These are phyloP conservation scores for Talaromyces sp. DNA, from an alignment of 2,329 filamentous ascomycete species.

Conservation along the genomic window DNA sequence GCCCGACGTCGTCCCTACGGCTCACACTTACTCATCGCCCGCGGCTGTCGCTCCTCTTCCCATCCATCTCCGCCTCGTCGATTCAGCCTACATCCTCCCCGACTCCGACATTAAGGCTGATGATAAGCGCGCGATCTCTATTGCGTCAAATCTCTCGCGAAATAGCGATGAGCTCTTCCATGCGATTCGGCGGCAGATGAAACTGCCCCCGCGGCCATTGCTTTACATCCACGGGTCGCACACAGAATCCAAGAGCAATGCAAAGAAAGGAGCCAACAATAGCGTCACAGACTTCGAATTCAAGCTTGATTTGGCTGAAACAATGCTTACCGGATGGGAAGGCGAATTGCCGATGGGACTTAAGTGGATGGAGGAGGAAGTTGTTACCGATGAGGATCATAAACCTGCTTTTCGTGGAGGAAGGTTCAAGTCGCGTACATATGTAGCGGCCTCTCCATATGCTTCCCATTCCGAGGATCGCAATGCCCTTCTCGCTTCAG, in stretches of 20 bases:
- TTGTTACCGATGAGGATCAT: constrained; percentile 17
- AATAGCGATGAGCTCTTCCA: constrained; percentile 18
- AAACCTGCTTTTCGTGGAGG: constrained; percentile 21
- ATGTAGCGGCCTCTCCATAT: constrained; percentile 13
- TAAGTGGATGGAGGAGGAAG: constrained; percentile 14
- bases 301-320: constrained; percentile 25
- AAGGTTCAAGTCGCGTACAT: constrained; percentile 16
- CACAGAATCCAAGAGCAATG: constrained; percentile 14
- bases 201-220: constrained; percentile 23
- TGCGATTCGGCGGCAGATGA: constrained; percentile 21
- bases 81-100: constrained; percentile 23
- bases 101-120: constrained; percentile 9
- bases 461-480: constrained; percentile 5
- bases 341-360: not conserved
- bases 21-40: not conserved
- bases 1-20: constrained; percentile 5
- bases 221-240: constrained; percentile 21
- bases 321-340: constrained; percentile 28
- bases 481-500: constrained; percentile 16
- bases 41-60: not conserved
- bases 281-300: constrained; percentile 23
- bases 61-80: constrained; percentile 16
- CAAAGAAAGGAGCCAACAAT: constrained; percentile 16
- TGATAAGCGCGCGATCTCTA: constrained; percentile 14
- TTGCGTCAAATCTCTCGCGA: constrained; percentile 17